Base-by-base conservation (phyloP, 2,329 filamentous ascomycete species). In the Thelonectria rubi region DNA sequence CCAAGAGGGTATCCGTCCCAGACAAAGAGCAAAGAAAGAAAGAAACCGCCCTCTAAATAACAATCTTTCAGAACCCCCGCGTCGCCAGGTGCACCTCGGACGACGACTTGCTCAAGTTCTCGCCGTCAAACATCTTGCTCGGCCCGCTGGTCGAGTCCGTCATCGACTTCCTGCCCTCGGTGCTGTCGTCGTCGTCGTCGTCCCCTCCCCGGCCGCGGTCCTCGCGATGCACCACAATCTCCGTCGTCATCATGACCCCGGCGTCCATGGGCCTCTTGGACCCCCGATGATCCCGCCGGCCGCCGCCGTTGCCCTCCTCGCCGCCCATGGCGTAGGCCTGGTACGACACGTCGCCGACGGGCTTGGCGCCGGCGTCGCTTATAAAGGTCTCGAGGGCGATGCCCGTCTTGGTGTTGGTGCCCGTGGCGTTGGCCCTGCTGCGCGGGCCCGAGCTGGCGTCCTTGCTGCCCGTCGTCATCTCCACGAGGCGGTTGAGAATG, bases 401-500 rank as follows among this genome's bases (percentile, higher is more conserved):
- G 0, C 43, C 53, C 2, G 65, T 60, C 48, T 54, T 69, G 50
- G 60, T 61, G 5, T 42, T 20, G 0, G 68, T 72, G 4, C 55
- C 10, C 26, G 26, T 30, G 4, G 26, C 60, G 0, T 55, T 60
- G 0, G 57, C 61, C 4, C 68, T 53, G n/a, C 69, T 72, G 11
- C 69, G 60, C 0, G 65, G 65, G 2, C 62, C 69, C 1, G 70
- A 72, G 54, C 68, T 72, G n/a, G 6, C 50, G 30, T 72, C 70
- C 52, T 68, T 71, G 43, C 58, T 68, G 0, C 70, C 69, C 1
- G 70, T 71, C 1, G 70, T 72, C 70, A 72, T 73, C 34, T 76
- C 70, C 5, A 78, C 74, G 2, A 79, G 69, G 10, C 75, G 74
- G 59, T 79, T 79, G 26, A 79, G 73, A 8, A 79, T 78, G 30